Evolutionary conservation across 148 eudicot genomes (phyloP).

Genomic region (Nyssa sinensis): DNA sequence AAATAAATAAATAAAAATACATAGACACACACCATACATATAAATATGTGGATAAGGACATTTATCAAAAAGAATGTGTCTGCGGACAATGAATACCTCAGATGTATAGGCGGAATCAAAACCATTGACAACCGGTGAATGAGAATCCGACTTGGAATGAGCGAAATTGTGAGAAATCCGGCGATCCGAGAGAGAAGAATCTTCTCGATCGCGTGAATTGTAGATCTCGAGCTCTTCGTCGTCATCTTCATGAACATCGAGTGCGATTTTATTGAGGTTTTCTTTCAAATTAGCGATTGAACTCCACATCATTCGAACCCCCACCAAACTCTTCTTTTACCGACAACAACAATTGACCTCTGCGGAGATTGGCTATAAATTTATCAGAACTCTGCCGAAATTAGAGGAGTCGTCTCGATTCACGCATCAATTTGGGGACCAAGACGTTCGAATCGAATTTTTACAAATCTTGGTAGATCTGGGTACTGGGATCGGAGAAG

Average conservation of each 20-base stretch:
- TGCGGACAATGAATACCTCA: conserved; percentile 35
- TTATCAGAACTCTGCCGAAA: background rate
- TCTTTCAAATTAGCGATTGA: conserved; percentile 90
- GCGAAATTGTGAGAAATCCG: conserved; percentile 50
- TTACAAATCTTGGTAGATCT: background rate
- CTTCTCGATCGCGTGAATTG: conserved; percentile 33
- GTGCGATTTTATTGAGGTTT: conserved; percentile 78
- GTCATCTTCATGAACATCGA: conserved; percentile 76
- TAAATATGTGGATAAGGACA: no score
- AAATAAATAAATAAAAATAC: background rate
- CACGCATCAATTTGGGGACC: background rate
- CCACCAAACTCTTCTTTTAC: background rate
- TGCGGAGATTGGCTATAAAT: background rate
- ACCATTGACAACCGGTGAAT: conserved; percentile 56
- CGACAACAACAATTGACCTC: background rate
- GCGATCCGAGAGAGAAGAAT: conserved; percentile 42
- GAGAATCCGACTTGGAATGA: conserved; percentile 35
- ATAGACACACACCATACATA: background rate
- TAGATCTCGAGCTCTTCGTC: conserved; percentile 46
- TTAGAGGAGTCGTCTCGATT: no score
- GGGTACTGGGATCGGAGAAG: background rate
- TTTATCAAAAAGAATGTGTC: no score
- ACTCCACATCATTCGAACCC: conserved; percentile 53
- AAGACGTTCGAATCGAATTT: background rate
- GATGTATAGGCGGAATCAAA: conserved; percentile 43